Conservation (phyloP, 805 yeast species). For the Wickerhamiella azymoides region DNA sequence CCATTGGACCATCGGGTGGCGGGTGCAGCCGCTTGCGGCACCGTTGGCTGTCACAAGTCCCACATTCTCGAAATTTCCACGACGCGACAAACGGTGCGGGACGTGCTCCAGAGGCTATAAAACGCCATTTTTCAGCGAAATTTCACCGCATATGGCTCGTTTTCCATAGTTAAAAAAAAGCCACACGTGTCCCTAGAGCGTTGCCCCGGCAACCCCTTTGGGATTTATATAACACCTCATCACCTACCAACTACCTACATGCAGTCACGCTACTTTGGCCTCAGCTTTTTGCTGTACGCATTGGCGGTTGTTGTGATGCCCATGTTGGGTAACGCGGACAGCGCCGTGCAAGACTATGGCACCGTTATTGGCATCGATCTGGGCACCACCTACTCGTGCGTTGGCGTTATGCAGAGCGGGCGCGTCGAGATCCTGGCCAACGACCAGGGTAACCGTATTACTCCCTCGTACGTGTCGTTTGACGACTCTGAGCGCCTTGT, state of each 20-base stretch:
- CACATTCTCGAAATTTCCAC: background rate
- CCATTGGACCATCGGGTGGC: too few species aligned
- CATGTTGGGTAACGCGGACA: constrained; percentile 22
- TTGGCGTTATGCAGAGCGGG: constrained; percentile 73
- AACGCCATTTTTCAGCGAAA: background rate
- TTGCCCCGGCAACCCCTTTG: constrained; percentile 6
- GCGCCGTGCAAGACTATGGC: constrained; percentile 29
- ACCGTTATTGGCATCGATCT: constrained; percentile 84
- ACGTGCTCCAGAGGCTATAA: background rate
- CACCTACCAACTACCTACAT: background rate
- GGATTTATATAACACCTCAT: background rate
- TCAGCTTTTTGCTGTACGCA: constrained; percentile 23
- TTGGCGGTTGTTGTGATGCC: constrained; percentile 26
- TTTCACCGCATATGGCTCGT: background rate
- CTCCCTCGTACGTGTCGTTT: constrained; percentile 90
- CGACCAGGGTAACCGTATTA: constrained; percentile 95
- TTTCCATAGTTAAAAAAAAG: too few species aligned
- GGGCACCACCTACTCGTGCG: constrained; percentile 97
- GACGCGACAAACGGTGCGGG: background rate
- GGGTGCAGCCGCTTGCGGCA: too few species aligned
- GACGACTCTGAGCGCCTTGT: constrained; percentile 83
- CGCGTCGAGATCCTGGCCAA: constrained; percentile 87
- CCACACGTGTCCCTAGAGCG: background rate
- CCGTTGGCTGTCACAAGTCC: too few species aligned
- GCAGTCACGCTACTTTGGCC: constrained; percentile 7